These are phyloP conservation scores for Galeopsis tetrahit DNA, from an alignment of 257 asterid genomes.

Conservation along the genomic window DNA sequence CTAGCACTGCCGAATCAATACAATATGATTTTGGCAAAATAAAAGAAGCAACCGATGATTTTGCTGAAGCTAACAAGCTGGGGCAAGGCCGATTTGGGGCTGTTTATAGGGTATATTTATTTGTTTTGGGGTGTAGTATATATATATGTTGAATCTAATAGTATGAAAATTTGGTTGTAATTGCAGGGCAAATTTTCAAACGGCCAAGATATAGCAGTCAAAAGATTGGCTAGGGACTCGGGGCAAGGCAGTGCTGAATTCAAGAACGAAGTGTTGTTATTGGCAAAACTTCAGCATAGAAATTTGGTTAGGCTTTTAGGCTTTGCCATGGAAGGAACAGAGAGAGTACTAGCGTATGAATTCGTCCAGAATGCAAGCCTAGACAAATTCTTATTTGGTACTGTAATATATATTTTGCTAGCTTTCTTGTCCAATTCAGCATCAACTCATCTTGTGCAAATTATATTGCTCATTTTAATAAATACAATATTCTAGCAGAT, in stretches of 20 bases:
- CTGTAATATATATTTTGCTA: background rate
- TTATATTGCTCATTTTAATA: background rate
- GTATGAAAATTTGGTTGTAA: background rate
- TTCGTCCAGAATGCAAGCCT: constrained; percentile 39
- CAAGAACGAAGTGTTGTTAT: constrained; percentile 42
- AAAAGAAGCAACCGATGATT: constrained; percentile 39
- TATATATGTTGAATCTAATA: no score
- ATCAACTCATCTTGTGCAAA: background rate
- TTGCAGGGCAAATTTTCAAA: constrained; percentile 35
- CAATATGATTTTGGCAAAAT: constrained; percentile 36
- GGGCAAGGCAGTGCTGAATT: constrained; percentile 44
- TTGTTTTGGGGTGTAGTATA: no score
- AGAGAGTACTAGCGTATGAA: constrained; percentile 36
- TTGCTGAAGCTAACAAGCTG: constrained; percentile 36
- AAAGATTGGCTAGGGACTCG: constrained; percentile 33
- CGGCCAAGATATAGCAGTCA: constrained; percentile 40
- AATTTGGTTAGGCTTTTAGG: constrained; percentile 44
- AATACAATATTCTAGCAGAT: background rate
- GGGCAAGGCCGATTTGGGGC: constrained; percentile 48
- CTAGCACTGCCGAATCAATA: constrained; percentile 32
- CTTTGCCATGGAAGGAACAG: constrained; percentile 30
- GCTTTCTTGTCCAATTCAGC: background rate
- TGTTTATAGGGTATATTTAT: constrained; percentile 38
- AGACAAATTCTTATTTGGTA: constrained; percentile 40
- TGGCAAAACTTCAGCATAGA: constrained; percentile 43